Conservation (phyloP, 192 early-diverging fungal genomes). For the Glomus cerebriforme region DNA sequence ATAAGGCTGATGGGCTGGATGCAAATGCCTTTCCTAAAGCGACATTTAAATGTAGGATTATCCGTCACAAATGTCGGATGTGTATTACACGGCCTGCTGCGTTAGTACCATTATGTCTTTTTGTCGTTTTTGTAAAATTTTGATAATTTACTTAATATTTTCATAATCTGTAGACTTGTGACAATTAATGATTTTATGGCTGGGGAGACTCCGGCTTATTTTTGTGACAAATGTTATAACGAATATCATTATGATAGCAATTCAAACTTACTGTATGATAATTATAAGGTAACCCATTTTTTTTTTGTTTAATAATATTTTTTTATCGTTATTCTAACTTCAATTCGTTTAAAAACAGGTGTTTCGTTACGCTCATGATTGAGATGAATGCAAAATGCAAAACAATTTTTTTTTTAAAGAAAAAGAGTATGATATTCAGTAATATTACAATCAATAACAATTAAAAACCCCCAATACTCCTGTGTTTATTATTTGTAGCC, state of each 20-base stretch:
- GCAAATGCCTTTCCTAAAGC: constrained; percentile 53
- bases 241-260: constrained; percentile 67
- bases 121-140: background rate
- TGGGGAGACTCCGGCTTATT: constrained; percentile 68
- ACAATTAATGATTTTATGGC: constrained; percentile 71
- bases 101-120: constrained; percentile 10
- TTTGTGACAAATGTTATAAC: constrained; percentile 71
- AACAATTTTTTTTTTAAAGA: too few relatives aligned
- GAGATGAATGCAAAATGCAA: background rate
- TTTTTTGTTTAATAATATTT: background rate
- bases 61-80: constrained; percentile 61
- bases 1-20: constrained; percentile 48
- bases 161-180: constrained; percentile 41
- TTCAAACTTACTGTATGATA: constrained; percentile 55
- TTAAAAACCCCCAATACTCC: too few relatives aligned
- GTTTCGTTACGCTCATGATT: background rate
- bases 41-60: constrained; percentile 53
- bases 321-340: background rate
- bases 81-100: constrained; percentile 58
- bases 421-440: too few relatives aligned
- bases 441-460: too few relatives aligned
- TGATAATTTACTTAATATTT: background rate
- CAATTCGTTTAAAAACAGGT: background rate
- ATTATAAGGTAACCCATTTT: constrained; percentile 36
- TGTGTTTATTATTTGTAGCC: too few relatives aligned